These are phyloP conservation scores for Colletotrichum higginsianum DNA, from an alignment of 2,329 filamentous ascomycete genomes.

Conservation along the genomic window DNA sequence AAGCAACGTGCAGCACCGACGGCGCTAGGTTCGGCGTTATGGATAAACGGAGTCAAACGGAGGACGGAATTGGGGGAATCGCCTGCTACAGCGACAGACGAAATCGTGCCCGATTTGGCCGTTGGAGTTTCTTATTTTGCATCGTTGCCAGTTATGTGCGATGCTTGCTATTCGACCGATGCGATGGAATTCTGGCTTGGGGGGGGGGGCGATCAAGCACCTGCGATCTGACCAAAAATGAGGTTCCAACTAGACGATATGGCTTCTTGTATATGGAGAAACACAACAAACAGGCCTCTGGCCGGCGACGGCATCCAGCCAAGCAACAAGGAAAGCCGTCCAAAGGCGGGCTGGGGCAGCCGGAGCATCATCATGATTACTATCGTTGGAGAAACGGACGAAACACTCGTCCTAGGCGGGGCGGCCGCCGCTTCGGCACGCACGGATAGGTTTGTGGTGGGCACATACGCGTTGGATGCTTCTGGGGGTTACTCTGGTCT, in stretches of 20 bases:
- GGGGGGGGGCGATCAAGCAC: background rate
- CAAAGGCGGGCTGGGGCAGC: slow-evolving; percentile 6
- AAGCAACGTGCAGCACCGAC: slow-evolving; percentile 34
- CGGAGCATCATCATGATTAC: slow-evolving; percentile 24
- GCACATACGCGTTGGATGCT: slow-evolving; percentile 25
- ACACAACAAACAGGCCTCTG: slow-evolving; percentile 2
- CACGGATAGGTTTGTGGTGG: slow-evolving; percentile 3
- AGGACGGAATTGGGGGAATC: slow-evolving; percentile 5
- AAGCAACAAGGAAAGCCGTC: slow-evolving; percentile 15
- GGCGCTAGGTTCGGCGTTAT: slow-evolving; percentile 39
- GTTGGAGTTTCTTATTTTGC: background rate
- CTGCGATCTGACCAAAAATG: slow-evolving; percentile 27
- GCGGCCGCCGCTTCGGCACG: slow-evolving; percentile 1
- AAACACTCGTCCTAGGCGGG: background rate
- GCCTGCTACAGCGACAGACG: slow-evolving; percentile 35
- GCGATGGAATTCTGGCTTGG: slow-evolving; percentile 1
- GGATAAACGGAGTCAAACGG: slow-evolving; percentile 38
- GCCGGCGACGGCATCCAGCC: background rate
- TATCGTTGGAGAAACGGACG: background rate
- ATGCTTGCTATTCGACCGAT: slow-evolving; percentile 22
- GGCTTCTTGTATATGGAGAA: slow-evolving; percentile 34
- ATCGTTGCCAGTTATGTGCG: slow-evolving; percentile 23
- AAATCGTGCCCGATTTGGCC: background rate
- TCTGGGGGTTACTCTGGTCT: slow-evolving; percentile 22
- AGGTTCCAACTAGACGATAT: slow-evolving; percentile 21